Evolutionary conservation across 495 filamentous ascomycete species (phyloP), one percentile per base, ranked within the genome.

Genomic region (Talaromyces stipitatus): DNA sequence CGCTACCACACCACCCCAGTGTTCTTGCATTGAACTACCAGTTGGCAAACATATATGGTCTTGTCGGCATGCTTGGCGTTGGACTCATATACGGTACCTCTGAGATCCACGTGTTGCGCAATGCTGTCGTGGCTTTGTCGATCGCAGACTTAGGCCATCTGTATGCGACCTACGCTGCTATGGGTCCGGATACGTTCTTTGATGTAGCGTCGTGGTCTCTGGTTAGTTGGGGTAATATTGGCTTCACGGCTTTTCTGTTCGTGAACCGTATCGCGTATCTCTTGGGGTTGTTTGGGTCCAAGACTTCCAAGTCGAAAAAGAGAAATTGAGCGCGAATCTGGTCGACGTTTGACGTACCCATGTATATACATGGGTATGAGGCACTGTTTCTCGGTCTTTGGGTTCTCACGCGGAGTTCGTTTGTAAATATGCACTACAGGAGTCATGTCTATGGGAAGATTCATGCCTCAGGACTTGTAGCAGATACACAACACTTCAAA

Each of bases 171-270:
- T 80, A 72, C 41, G 71, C 76, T 59, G 80, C 69, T 2, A 76
- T 91, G 60, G 86, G 84, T 4, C 75, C 69, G 59, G 73, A 78
- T 2, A 65, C 65, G 14, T 78, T 82, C 51, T 18, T 80, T 14
- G 76, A 85, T 59, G 68, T 86, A 3, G 69, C 60, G 29, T 69
- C 66, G 3, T 92, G 87, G 88, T 90, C 88, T 60, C 65, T 76
- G 24, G 74, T 88, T 71, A 80, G 83, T 2, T 89, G 85, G 84
- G 88, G 88, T 10, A 90, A 91, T 62, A 75, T 92, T 46, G 85
- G 80, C 0, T 69, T 76, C 22, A 90, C 87, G 4, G 61, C 55
- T 0, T 73, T 78, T 16, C 63, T 89, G 45, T 83, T 84, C 38
- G 55, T 82, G 11, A 80, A 78, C 32, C 72, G 86, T 28, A 62